phyloP scores from a whole-genome alignment of 2,329 filamentous ascomycete species.

The Colletotrichum lentis region DNA sequence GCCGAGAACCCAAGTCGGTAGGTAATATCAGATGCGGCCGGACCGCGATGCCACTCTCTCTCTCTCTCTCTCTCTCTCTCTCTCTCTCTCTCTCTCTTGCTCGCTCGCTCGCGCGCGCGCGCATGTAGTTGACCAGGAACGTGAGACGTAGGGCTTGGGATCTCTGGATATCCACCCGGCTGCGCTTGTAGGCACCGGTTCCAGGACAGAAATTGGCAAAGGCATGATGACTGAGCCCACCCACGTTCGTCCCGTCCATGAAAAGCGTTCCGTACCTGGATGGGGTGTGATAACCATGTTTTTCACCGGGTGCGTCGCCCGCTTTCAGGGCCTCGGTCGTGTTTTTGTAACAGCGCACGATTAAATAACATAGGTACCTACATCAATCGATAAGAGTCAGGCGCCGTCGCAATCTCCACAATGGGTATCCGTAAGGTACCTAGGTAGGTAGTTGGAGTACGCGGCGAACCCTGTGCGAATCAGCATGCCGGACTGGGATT shows the following conservation, averaged over 20 bases:
- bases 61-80: background rate
- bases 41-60: background rate
- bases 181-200: background rate
- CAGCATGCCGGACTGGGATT: background rate
- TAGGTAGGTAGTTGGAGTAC: background rate
- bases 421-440: too few relatives aligned
- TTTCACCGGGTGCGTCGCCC: background rate
- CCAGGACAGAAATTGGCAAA: background rate
- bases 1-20: background rate
- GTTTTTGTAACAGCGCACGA: background rate
- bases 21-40: background rate
- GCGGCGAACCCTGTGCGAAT: background rate
- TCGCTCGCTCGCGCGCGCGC: background rate
- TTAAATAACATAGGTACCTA: background rate
- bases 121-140: background rate
- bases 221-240: too few relatives aligned
- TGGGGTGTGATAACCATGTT: background rate
- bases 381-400: background rate
- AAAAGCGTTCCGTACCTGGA: background rate
- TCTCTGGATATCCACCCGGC: background rate
- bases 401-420: background rate
- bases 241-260: slow-evolving; percentile 3
- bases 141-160: background rate
- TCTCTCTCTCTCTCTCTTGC: background rate
- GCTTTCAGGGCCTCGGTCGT: background rate